These are phyloP conservation scores for Bipolaris bicolor DNA, from an alignment of 2,329 filamentous ascomycete species.

Conservation along the genomic window DNA sequence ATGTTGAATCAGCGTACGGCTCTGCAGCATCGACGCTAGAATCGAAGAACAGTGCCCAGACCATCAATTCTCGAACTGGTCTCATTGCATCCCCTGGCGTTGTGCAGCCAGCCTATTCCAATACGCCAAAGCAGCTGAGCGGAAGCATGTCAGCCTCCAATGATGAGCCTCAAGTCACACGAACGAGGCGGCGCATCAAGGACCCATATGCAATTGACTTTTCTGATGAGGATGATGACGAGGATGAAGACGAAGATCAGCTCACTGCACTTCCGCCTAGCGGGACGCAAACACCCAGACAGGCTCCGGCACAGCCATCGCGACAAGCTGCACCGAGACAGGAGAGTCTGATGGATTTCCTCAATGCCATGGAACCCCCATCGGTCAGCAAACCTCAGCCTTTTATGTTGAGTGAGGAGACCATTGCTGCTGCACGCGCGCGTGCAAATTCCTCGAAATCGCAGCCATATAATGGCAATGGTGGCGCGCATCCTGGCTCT, in stretches of 20 bases:
- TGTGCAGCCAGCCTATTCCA: slow-evolving; percentile 47
- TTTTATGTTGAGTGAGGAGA: slow-evolving; percentile 41
- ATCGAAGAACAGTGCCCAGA: slow-evolving; percentile 58
- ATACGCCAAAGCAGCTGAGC: slow-evolving; percentile 42
- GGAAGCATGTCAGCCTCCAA: slow-evolving; percentile 37
- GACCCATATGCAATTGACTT: slow-evolving; percentile 94
- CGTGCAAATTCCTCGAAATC: slow-evolving; percentile 30
- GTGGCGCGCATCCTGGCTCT: slow-evolving; percentile 12
- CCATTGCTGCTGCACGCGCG: slow-evolving; percentile 42
- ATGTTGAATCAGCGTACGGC: slow-evolving; percentile 44
- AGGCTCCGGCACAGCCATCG: slow-evolving; percentile 19
- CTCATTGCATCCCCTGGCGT: slow-evolving; percentile 56
- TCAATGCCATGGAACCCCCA: slow-evolving; percentile 72
- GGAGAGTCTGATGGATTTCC: slow-evolving; percentile 74
- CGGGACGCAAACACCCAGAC: slow-evolving; percentile 19
- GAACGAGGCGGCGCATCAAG: slow-evolving; percentile 77
- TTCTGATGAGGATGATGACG: slow-evolving; percentile 41
- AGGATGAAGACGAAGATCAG: slow-evolving; percentile 57
- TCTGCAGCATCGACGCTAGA: slow-evolving; percentile 45
- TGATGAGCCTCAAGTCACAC: slow-evolving; percentile 64
- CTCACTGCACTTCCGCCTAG: slow-evolving; percentile 54
- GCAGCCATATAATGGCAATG: slow-evolving; percentile 21
- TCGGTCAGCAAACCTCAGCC: slow-evolving; percentile 40
- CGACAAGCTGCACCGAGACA: slow-evolving; percentile 24
- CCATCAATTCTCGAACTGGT: slow-evolving; percentile 76